phyloP scores from a whole-genome alignment of 2,329 filamentous ascomycete species.

The Lachnellula arida region DNA sequence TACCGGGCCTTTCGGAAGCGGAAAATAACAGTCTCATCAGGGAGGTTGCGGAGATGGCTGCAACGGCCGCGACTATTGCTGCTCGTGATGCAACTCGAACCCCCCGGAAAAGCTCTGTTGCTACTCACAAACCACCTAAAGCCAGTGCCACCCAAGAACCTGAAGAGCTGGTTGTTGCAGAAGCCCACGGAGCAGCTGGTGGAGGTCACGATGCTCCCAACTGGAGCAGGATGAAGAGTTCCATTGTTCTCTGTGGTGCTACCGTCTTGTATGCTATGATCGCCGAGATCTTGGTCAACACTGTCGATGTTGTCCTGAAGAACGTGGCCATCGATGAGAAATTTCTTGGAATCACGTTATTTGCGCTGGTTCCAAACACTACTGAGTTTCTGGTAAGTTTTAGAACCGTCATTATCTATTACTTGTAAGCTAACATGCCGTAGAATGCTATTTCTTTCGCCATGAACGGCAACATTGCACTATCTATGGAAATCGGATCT shows the following conservation, averaged over 20 bases:
- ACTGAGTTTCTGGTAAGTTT: constrained; percentile 85
- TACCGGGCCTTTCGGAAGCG: constrained; percentile 71
- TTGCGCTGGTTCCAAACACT: constrained; percentile 94
- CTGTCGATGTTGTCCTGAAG: constrained; percentile 91
- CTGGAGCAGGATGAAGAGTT: constrained; percentile 89
- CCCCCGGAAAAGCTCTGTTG: constrained; percentile 45
- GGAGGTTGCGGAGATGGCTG: constrained; percentile 89
- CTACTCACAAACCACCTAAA: constrained; percentile 32
- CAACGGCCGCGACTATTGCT: constrained; percentile 82
- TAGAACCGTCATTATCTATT: neutral
- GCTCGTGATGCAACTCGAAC: constrained; percentile 66
- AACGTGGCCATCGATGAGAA: constrained; percentile 93
- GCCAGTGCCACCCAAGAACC: constrained; percentile 32
- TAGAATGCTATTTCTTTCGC: constrained; percentile 96
- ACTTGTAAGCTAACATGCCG: constrained; percentile 14
- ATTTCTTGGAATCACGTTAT: constrained; percentile 93
- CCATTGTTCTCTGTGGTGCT: constrained; percentile 80
- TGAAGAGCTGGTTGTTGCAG: constrained; percentile 21
- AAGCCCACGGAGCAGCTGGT: constrained; percentile 38
- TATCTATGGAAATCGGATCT: constrained; percentile 98
- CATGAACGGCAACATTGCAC: constrained; percentile 98
- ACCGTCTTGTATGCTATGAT: constrained; percentile 94
- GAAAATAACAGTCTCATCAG: constrained; percentile 78
- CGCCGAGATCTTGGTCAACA: constrained; percentile 94
- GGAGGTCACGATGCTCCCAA: constrained; percentile 97